A percentile compares a stretch with the other conserved stretches of the same genome.
phyloP scores from a whole-genome alignment of 2,329 filamentous ascomycete genomes.

The Diaporthe aspalathi region DNA sequence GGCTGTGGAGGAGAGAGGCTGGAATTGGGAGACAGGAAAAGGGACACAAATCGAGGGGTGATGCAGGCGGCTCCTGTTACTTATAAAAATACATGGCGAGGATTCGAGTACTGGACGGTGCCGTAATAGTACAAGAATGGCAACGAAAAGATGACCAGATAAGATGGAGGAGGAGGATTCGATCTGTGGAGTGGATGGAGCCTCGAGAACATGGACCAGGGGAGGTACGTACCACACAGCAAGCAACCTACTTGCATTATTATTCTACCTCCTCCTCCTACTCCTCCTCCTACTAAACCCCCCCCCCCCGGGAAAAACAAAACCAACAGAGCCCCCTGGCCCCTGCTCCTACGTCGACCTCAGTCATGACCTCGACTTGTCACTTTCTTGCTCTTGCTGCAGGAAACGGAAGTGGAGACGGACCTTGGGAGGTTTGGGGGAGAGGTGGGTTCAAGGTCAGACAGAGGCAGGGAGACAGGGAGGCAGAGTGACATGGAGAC shows the following conservation, averaged over 20 bases:
- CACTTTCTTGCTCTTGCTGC: not conserved
- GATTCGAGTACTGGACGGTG: conserved; percentile 24
- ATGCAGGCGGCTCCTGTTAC: conserved; percentile 33
- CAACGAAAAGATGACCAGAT: conserved; percentile 35
- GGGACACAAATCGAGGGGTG: conserved; percentile 19
- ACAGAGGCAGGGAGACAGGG: not conserved
- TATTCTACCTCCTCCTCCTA: too few species aligned
- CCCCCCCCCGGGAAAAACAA: too few species aligned
- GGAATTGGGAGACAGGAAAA: conserved; percentile 30
- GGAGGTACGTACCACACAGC: conserved; percentile 28
- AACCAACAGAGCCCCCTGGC: too few species aligned
- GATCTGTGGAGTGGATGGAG: conserved; percentile 30
- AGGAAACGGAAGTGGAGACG: conserved; percentile 6
- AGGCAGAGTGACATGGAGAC: too few species aligned
- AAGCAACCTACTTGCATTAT: not conserved
- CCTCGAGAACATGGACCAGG: conserved; percentile 28
- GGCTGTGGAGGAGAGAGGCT: conserved; percentile 37
- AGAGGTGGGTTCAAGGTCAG: too few species aligned
- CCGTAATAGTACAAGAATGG: conserved; percentile 27
- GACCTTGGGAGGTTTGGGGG: not conserved
- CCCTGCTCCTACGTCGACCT: conserved; percentile 1
- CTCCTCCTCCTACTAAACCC: not conserved
- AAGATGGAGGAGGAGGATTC: conserved; percentile 34
- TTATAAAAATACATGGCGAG: conserved; percentile 37
- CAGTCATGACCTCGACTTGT: conserved; percentile 1